A percentile compares a stretch with the other conserved stretches of the same genome.
Evolutionary conservation across 352 stramenopile species (phyloP).

Genomic region (Phytophthora aleatoria): DNA sequence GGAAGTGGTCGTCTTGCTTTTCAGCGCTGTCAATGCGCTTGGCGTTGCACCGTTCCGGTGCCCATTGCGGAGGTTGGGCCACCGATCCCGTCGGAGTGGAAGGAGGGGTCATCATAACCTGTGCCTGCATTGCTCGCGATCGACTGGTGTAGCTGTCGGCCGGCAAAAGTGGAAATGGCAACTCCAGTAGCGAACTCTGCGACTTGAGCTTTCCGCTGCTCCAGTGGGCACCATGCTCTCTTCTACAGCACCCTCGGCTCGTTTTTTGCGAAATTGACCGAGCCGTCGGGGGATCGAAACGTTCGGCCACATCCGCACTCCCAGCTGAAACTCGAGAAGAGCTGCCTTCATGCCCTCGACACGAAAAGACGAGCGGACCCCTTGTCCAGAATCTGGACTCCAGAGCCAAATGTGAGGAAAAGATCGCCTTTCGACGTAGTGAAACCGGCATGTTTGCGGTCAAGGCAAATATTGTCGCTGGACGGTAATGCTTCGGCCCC

Average conservation of each 20-base stretch:
- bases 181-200: neutral
- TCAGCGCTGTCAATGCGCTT: slow-evolving; percentile 26
- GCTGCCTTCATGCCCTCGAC: slow-evolving; percentile 24
- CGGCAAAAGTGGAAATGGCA: slow-evolving; percentile 32
- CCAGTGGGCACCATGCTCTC: slow-evolving; percentile 17
- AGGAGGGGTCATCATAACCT: slow-evolving; percentile 30
- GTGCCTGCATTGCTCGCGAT: slow-evolving; percentile 20
- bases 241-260: slow-evolving; percentile 30
- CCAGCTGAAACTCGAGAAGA: slow-evolving; percentile 39
- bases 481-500: neutral
- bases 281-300: slow-evolving; percentile 27
- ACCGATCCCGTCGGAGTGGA: slow-evolving; percentile 31
- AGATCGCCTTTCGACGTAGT: slow-evolving; percentile 14
- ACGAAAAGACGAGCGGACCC: slow-evolving; percentile 36
- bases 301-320: slow-evolving; percentile 10
- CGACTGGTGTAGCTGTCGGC: neutral
- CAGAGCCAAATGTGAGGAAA: neutral
- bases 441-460: slow-evolving; percentile 19
- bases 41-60: slow-evolving; percentile 33
- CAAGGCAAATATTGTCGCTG: slow-evolving; percentile 14
- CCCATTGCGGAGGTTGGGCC: slow-evolving; percentile 32
- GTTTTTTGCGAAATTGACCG: slow-evolving; percentile 24
- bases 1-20: slow-evolving; percentile 13
- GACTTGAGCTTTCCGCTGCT: slow-evolving; percentile 18
- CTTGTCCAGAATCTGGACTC: neutral